A percentile compares a stretch with the other conserved stretches of the same genome.
Conservation (phyloP, 202 grass and related monocot genomes). For the Zoysia matrella region DNA sequence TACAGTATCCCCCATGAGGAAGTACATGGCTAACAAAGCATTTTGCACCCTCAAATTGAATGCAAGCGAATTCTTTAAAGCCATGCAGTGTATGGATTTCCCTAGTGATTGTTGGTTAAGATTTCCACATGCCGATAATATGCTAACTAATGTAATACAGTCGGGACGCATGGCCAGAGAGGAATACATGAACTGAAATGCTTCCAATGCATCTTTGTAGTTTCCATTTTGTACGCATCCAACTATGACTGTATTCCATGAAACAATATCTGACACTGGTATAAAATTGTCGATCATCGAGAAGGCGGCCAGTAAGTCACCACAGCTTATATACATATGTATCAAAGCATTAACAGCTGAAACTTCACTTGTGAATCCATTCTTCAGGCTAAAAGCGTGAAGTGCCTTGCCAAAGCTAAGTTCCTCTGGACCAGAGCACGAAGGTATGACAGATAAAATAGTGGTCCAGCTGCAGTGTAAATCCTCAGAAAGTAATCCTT, state of each 20-base stretch:
- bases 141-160: constrained; percentile 61
- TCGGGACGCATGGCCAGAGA: constrained; percentile 58
- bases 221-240: constrained; percentile 65
- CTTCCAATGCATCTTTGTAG: constrained; percentile 59
- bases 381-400: constrained; percentile 64
- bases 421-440: constrained; percentile 54
- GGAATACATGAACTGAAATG: constrained; percentile 68
- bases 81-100: constrained; percentile 59
- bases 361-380: constrained; percentile 54
- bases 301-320: constrained; percentile 49
- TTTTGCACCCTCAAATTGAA: constrained; percentile 68
- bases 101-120: constrained; percentile 53
- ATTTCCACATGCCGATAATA: constrained; percentile 74
- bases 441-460: constrained; percentile 65
- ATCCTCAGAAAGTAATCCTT: constrained; percentile 52
- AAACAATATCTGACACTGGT: constrained; percentile 64
- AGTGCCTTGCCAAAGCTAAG: constrained; percentile 65
- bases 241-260: constrained; percentile 85
- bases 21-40: constrained; percentile 75
- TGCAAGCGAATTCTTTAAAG: constrained; percentile 55
- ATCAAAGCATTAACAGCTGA: constrained; percentile 72
- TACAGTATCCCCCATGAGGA: constrained; percentile 60
- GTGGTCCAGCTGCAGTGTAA: constrained; percentile 55
- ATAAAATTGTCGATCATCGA: constrained; percentile 49
- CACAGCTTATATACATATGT: constrained; percentile 78